phyloP scores from a whole-genome alignment of 2,329 filamentous ascomycete genomes.

The Dactylellina leptospora region DNA sequence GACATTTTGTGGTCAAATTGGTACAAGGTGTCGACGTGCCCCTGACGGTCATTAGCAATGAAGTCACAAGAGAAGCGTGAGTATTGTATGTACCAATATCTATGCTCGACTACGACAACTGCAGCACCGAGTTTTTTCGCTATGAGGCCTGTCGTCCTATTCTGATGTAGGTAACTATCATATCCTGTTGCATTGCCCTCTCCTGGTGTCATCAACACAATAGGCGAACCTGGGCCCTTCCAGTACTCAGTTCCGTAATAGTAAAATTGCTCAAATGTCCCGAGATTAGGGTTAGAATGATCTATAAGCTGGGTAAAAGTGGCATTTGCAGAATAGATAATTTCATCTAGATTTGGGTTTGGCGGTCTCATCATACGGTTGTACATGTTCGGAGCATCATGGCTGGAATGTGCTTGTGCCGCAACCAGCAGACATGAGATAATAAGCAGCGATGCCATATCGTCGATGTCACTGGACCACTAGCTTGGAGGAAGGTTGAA shows the following conservation, averaged over 20 bases:
- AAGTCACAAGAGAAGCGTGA: not conserved
- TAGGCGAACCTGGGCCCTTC: slow-evolving; percentile 67
- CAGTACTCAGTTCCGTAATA: slow-evolving; percentile 66
- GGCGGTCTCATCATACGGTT: slow-evolving; percentile 13
- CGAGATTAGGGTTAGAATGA: slow-evolving; percentile 67
- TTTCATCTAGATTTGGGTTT: not conserved
- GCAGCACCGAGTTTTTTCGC: slow-evolving; percentile 67
- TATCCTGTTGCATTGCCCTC: slow-evolving; percentile 65
- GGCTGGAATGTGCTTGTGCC: not conserved
- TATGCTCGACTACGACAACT: slow-evolving; percentile 67
- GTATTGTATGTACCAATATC: slow-evolving; percentile 43
- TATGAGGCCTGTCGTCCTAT: slow-evolving; percentile 64
- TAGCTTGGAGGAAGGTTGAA: too few relatives aligned
- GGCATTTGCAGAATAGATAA: slow-evolving; percentile 51
- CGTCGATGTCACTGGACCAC: not conserved
- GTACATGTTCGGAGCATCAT: slow-evolving; percentile 4
- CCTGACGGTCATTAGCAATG: slow-evolving; percentile 64
- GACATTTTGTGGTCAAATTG: slow-evolving; percentile 65
- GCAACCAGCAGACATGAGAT: not conserved
- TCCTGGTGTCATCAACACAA: slow-evolving; percentile 66
- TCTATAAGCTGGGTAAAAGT: slow-evolving; percentile 69
- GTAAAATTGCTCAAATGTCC: slow-evolving; percentile 67
- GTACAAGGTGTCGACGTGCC: slow-evolving; percentile 67
- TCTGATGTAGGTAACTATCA: slow-evolving; percentile 65
- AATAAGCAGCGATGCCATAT: not conserved